Conservation (phyloP, 2,329 filamentous ascomycete species). For the Cytospora paraplurivora region DNA sequence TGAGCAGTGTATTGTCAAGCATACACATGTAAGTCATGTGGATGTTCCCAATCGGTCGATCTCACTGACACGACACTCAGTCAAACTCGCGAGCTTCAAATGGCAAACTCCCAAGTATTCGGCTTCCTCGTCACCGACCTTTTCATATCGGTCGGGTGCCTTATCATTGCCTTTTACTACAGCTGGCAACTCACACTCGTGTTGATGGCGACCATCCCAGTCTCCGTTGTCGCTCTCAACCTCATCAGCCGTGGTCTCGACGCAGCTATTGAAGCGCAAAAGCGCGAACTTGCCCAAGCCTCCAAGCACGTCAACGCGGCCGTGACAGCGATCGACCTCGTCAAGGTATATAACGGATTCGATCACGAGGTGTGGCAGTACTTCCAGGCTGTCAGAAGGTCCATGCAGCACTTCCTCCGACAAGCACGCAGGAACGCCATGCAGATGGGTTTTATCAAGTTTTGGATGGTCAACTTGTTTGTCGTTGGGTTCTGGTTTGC, state of each 20-base stretch:
- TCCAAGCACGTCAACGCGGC: slow-evolving; percentile 72
- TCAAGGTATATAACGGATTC: slow-evolving; percentile 84
- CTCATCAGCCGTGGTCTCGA: slow-evolving; percentile 64
- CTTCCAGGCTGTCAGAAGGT: slow-evolving; percentile 53
- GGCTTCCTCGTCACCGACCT: slow-evolving; percentile 68
- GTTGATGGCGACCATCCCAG: slow-evolving; percentile 71
- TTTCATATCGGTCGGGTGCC: slow-evolving; percentile 64
- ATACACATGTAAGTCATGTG: slow-evolving; percentile 67
- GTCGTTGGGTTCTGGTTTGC: slow-evolving; percentile 92
- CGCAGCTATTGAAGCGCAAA: slow-evolving; percentile 68
- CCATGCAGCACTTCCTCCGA: slow-evolving; percentile 64
- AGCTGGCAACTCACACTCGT: slow-evolving; percentile 86
- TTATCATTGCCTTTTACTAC: slow-evolving; percentile 73
- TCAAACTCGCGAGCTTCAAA: slow-evolving; percentile 79
- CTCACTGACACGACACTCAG: slow-evolving; percentile 47
- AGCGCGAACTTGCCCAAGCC: slow-evolving; percentile 65
- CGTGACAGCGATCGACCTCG: slow-evolving; percentile 74
- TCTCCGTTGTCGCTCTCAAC: slow-evolving; percentile 63
- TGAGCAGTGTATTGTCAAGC: slow-evolving; percentile 69
- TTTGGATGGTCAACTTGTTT: slow-evolving; percentile 78
- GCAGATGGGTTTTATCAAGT: slow-evolving; percentile 72
- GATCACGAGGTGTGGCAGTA: slow-evolving; percentile 71
- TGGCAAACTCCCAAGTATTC: slow-evolving; percentile 77
- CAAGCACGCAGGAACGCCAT: slow-evolving; percentile 70
- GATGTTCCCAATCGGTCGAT: not conserved